Conservation (phyloP, 306 rosid species). For the Gynostemma pentaphyllum region DNA sequence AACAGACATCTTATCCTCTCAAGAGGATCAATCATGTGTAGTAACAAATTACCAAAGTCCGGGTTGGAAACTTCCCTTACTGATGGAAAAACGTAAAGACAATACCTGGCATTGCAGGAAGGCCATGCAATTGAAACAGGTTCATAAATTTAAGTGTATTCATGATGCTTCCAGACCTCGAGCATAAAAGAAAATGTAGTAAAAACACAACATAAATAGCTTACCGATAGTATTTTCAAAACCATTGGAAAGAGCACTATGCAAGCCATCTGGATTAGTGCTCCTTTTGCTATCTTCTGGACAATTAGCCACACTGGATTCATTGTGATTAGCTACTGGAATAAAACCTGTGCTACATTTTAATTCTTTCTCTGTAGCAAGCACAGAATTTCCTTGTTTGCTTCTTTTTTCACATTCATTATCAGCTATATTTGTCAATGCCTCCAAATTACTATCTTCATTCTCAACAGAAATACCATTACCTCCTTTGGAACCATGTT, state of each 20-base stretch:
- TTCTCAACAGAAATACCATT: slow-evolving; percentile 5
- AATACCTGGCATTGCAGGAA: not conserved
- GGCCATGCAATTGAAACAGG: not conserved
- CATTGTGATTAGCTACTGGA: slow-evolving; percentile 17
- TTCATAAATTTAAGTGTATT: not conserved
- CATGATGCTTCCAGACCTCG: not conserved
- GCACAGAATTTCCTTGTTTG: slow-evolving; percentile 25
- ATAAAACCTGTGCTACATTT: slow-evolving; percentile 17
- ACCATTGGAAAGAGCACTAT: slow-evolving; percentile 6
- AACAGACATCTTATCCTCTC: not conserved
- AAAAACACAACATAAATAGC: slow-evolving; percentile 18
- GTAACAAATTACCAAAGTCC: not conserved
- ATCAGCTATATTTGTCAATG: slow-evolving; percentile 16
- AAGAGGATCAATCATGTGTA: not conserved
- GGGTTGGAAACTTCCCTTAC: not conserved
- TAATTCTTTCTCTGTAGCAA: slow-evolving; percentile 26
- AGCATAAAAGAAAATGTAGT: slow-evolving; percentile 1
- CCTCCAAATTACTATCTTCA: slow-evolving; percentile 13
- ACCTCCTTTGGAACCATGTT: slow-evolving; percentile 19
- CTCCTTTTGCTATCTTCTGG: slow-evolving; percentile 22
- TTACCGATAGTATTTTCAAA: slow-evolving; percentile 60
- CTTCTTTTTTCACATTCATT: slow-evolving; percentile 29
- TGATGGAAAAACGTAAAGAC: not conserved
- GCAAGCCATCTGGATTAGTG: not conserved
- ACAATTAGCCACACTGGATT: slow-evolving; percentile 13